Base-by-base conservation (phyloP, 805 yeast genomes). In the Metschnikowia chrysomelidarum region DNA sequence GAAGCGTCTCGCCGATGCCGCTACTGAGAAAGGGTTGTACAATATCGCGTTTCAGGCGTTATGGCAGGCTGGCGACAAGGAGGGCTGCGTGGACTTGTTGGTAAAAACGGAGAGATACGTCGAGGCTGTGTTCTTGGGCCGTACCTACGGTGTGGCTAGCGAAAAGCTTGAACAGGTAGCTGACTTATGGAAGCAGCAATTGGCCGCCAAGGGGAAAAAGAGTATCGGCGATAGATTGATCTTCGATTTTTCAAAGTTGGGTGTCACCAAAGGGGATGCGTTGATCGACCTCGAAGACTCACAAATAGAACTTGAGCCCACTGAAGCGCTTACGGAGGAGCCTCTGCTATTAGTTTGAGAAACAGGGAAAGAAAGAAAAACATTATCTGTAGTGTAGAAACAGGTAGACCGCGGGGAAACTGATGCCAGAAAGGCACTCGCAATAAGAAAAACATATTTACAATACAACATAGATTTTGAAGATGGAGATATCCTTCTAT, bases 11-110 rank as follows among this genome's bases (percentile, higher is more conserved):
- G 95, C 93, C 5, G 67, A 69, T 36, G 62, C 65, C 30, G 89
- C 96, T 31, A 78, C 74, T 49, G 64, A 58, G n/a, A 72, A 67
- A 28, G 97, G 97, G 31, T 82, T 82, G 57, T 86, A 79, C 62
- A 93, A 93, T 59, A 69, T 89, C 39, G 95, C 98, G 17, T 93
- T 88, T 69, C 87, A 86, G 56, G 83, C 96, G 9, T 79, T 80
- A 59, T 93, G 98, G 98, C 68, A 80, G 36, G 75, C 82, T 20
- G 91, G 95, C 24, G 84, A 87, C 54, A 68, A 78, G 24, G 62
- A 66, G 12, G 68, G 71, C 26, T 83, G 89, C 47, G 70, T 80
- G 36, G 75, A 76, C 15, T 67, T 93, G 46, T 72, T 93, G 50
- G 69, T 75, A 30, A 69, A 74, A 53, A 74, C 87, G 34, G 85